Conservation (phyloP, 2,329 filamentous ascomycete species). For the Chlorencoelia australis region DNA sequence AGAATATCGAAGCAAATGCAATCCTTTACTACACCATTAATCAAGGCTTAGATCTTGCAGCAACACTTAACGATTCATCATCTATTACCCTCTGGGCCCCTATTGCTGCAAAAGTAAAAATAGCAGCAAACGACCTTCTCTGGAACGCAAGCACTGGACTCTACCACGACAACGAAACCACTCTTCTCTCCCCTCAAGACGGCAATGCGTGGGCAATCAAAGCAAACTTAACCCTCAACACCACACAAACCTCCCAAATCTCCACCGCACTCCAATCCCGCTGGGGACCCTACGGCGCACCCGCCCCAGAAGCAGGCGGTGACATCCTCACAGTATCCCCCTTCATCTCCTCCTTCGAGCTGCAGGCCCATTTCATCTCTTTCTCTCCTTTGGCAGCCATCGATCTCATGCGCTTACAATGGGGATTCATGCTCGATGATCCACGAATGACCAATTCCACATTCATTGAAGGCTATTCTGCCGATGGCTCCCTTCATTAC, state of each 20-base stretch:
- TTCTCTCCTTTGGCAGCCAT: slow-evolving; percentile 38
- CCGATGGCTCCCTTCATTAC: slow-evolving; percentile 29
- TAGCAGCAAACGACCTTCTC: slow-evolving; percentile 10
- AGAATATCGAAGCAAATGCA: slow-evolving; percentile 19
- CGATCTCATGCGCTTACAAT: slow-evolving; percentile 42
- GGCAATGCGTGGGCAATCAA: slow-evolving; percentile 45
- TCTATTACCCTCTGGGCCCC: slow-evolving; percentile 3
- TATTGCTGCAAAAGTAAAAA: slow-evolving; percentile 6
- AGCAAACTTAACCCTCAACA: slow-evolving; percentile 13
- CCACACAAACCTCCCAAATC: slow-evolving; percentile 31
- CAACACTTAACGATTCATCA: slow-evolving; percentile 8
- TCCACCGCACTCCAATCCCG: slow-evolving; percentile 11
- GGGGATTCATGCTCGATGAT: slow-evolving; percentile 47
- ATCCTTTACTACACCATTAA: slow-evolving; percentile 36
- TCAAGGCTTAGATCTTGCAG: slow-evolving; percentile 35
- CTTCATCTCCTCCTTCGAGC: slow-evolving; percentile 36
- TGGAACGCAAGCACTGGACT: slow-evolving; percentile 31
- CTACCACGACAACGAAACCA: slow-evolving; percentile 44
- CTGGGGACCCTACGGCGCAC: slow-evolving; percentile 34
- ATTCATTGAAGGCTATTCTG: slow-evolving; percentile 29
- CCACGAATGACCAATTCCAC: slow-evolving; percentile 30
- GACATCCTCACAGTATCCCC: slow-evolving; percentile 36
- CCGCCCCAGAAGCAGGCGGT: slow-evolving; percentile 35
- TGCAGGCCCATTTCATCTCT: slow-evolving; percentile 36
- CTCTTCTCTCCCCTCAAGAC: slow-evolving; percentile 44